Base-by-base conservation (phyloP, 176 grass and related monocot species). In the Pontederia paniculata region DNA sequence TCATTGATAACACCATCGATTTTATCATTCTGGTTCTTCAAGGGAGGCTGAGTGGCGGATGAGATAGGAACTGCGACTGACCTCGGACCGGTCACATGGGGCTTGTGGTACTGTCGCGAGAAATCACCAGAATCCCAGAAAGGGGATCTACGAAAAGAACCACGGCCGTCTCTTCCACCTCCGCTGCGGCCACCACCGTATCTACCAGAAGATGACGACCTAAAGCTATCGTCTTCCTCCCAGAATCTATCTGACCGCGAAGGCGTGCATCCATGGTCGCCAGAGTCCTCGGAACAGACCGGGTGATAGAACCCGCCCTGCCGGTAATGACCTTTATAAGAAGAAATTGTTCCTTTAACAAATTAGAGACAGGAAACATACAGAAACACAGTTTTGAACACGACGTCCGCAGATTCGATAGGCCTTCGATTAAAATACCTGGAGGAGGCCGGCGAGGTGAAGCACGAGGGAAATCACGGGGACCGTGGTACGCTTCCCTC, bases 51-150 rank as follows among this genome's bases (percentile, higher is more conserved):
- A 20, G 58, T 45, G 57, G 76, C 28, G 1, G 68, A 77, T 48
- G 51, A 76, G 70, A 84, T 82, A 23, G 83, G 87, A 17, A 84
- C 83, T 9, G 93, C 83, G 2, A 98, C 75, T 65, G 93, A 84
- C 75, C 86, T 84, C 59, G 74, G 81, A 41, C 81, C 72, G 10
- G 80, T 78, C 65, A 44, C 28, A 58, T 61, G 19, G 4, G 28
- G 15, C 10, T 49, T 47, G 63, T 54, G 74, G 20, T 12, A 74
- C 74, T 47, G 83, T 18, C 79, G 67, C 0, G 78, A 63, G 52
- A 87, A 74, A 21, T 91, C 86, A 47, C 57, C 22, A 47, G 18
- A 45, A 62, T 62, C 59, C 59, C 42, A 23, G 21, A 20, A 45
- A 19, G 49, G 48, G 23, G 49, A 66, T 52, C 49, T 48, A 1